Evolutionary conservation across 2,329 filamentous ascomycete species (phyloP).

Genomic region (Colletotrichum tamarilloi): DNA sequence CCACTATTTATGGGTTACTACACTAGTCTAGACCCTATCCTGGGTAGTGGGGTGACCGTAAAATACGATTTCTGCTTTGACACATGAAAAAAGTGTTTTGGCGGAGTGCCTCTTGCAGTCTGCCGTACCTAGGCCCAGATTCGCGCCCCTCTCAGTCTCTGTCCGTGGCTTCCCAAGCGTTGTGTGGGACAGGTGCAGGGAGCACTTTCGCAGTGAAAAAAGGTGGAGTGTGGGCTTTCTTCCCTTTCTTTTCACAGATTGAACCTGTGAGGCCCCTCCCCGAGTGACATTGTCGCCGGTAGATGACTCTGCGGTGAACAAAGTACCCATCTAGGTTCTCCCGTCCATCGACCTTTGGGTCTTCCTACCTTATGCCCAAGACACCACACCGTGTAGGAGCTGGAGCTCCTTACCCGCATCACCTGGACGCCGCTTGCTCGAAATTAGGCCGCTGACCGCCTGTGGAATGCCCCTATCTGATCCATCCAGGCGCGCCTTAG

Average conservation of each 20-base stretch:
- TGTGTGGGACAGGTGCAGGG: conserved; percentile 15
- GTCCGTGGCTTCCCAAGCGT: conserved; percentile 11
- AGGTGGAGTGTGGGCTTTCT: conserved; percentile 21
- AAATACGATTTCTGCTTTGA: too few species aligned
- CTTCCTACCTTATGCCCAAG: neutral
- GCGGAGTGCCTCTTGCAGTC: too few species aligned
- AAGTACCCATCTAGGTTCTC: neutral
- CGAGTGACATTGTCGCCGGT: conserved; percentile 3
- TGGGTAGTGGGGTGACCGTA: too few species aligned
- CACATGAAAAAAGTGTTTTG: too few species aligned
- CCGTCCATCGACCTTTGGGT: too few species aligned
- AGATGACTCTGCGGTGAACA: neutral
- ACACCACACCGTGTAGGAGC: neutral
- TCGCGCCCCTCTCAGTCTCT: conserved; percentile 20
- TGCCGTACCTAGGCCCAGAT: too few species aligned
- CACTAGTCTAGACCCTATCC: too few species aligned
- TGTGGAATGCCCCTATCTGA: neutral
- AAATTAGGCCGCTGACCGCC: neutral
- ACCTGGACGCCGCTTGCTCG: neutral
- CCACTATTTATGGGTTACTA: too few species aligned
- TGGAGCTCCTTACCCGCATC: neutral
- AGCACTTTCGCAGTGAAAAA: conserved; percentile 25
- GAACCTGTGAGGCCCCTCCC: conserved; percentile 11
- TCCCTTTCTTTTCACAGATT: neutral
- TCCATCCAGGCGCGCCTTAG: neutral